A percentile compares a stretch with the other conserved stretches of the same genome.
Conservation (phyloP, 345 rosid species). For the Lepidium didymum region DNA sequence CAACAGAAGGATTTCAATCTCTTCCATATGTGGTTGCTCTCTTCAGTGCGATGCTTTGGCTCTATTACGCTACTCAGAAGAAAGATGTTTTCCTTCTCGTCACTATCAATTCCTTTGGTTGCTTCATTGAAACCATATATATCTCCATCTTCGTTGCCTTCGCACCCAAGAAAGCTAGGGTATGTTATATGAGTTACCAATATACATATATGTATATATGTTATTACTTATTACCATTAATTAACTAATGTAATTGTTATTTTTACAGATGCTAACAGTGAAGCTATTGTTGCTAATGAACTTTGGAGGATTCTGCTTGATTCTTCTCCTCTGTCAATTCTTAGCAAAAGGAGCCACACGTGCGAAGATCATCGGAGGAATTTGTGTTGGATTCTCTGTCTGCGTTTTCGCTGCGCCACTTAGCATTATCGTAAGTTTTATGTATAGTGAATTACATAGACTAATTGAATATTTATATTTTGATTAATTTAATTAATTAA, state of each 20-base stretch:
- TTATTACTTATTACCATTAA: not conserved
- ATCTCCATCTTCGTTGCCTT: constrained; percentile 44
- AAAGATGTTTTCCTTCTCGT: constrained; percentile 53
- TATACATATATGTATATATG: not conserved
- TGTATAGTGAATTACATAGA: not conserved
- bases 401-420: constrained; percentile 61
- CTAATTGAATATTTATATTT: not conserved
- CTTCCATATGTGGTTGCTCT: constrained; percentile 57
- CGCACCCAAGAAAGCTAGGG: constrained; percentile 49
- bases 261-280: constrained; percentile 40
- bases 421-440: constrained; percentile 44
- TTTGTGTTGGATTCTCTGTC: constrained; percentile 40
- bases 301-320: constrained; percentile 40
- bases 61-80: constrained; percentile 58
- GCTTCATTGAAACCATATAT: constrained; percentile 56
- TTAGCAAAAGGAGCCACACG: constrained; percentile 37
- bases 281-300: constrained; percentile 42
- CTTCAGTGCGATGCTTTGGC: constrained; percentile 62
- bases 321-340: constrained; percentile 41
- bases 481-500: not conserved
- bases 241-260: not conserved
- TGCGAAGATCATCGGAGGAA: constrained; percentile 46
- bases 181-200: constrained; percentile 11
- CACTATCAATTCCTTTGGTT: constrained; percentile 57
- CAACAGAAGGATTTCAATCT: constrained; percentile 71